Evolutionary conservation across 257 asterid species (phyloP).

Genomic region (Solanum arcanum): DNA sequence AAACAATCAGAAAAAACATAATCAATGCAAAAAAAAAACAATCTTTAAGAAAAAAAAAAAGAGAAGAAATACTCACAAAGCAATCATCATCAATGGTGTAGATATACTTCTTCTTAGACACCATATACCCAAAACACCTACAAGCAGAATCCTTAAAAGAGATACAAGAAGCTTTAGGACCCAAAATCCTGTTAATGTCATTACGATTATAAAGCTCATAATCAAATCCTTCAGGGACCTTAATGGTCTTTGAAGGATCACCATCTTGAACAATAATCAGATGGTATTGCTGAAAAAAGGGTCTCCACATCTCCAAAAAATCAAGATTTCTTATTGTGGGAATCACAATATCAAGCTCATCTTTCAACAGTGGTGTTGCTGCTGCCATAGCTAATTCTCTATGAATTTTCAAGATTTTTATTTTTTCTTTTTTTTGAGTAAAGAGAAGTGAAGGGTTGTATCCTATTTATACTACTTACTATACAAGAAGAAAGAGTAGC

Average conservation of each 20-base stretch:
- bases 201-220: slow-evolving; percentile 67
- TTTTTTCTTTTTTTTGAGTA: neutral
- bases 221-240: slow-evolving; percentile 61
- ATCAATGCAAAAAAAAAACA: neutral
- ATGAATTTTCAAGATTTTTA: neutral
- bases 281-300: slow-evolving; percentile 66
- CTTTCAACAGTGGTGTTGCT: slow-evolving; percentile 48
- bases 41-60: neutral
- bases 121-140: slow-evolving; percentile 71
- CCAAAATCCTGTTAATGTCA: slow-evolving; percentile 67
- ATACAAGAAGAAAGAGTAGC: neutral
- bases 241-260: slow-evolving; percentile 52
- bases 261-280: slow-evolving; percentile 76
- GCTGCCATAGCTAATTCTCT: slow-evolving; percentile 23
- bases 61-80: slow-evolving; percentile 37
- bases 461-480: neutral
- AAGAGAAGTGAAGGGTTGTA: neutral
- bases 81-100: slow-evolving; percentile 80
- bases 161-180: slow-evolving; percentile 77
- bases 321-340: slow-evolving; percentile 77
- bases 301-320: slow-evolving; percentile 81
- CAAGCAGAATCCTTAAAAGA: slow-evolving; percentile 80
- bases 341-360: slow-evolving; percentile 68
- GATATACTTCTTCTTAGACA: slow-evolving; percentile 78
- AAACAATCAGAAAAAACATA: neutral